Conservation (phyloP, 1,139 yeast genomes). For the Debaryomyces robertsiae region DNA sequence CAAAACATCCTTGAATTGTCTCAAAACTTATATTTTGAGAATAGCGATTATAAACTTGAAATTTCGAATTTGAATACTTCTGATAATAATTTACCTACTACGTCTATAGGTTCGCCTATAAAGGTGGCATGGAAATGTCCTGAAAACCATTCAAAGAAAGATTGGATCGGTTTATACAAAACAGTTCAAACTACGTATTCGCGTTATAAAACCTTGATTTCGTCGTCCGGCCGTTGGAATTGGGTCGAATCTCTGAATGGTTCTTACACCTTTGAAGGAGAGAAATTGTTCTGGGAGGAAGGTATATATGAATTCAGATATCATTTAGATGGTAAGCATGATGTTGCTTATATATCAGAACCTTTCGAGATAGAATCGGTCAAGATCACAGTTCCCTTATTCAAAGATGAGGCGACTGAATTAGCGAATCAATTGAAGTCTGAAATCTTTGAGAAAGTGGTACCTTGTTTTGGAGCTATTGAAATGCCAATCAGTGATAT, state of each 20-base stretch:
- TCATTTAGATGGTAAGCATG: slow-evolving; percentile 70
- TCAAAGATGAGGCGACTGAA: slow-evolving; percentile 20
- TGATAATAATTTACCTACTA: slow-evolving; percentile 23
- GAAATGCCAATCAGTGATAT: slow-evolving; percentile 30
- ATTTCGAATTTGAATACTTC: slow-evolving; percentile 25
- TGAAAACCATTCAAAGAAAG: slow-evolving; percentile 42
- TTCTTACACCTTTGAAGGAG: slow-evolving; percentile 50
- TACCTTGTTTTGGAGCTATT: slow-evolving; percentile 26
- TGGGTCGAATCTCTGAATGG: slow-evolving; percentile 53
- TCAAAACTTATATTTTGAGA: slow-evolving; percentile 42
- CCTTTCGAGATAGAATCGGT: slow-evolving; percentile 68
- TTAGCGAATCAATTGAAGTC: slow-evolving; percentile 37
- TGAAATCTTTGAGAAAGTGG: slow-evolving; percentile 35
- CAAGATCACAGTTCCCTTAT: slow-evolving; percentile 39
- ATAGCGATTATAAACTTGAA: slow-evolving; percentile 36
- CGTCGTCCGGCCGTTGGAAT: slow-evolving; percentile 75
- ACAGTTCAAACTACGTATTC: slow-evolving; percentile 64
- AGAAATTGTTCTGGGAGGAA: slow-evolving; percentile 62
- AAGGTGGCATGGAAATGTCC: slow-evolving; percentile 62
- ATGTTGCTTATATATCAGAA: slow-evolving; percentile 64
- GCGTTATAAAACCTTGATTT: slow-evolving; percentile 57
- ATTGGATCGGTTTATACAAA: slow-evolving; percentile 82
- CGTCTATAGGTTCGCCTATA: slow-evolving; percentile 56
- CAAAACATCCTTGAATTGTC: slow-evolving; percentile 46
- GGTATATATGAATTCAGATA: slow-evolving; percentile 80